phyloP scores from a whole-genome alignment of 2,329 filamentous ascomycete species.

The Colletotrichum costaricense region DNA sequence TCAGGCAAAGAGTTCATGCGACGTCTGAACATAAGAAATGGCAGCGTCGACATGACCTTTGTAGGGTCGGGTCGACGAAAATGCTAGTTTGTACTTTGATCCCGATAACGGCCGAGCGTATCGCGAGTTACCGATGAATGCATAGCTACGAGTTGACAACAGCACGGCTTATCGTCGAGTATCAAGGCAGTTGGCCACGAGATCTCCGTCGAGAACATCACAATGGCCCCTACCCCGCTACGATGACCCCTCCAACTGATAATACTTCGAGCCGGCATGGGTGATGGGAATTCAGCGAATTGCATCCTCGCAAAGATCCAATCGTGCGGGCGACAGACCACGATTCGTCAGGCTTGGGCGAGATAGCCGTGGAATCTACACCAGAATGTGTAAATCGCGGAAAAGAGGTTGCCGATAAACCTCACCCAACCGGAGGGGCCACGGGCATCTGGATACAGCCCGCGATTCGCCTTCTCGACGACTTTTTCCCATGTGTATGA shows the following conservation, averaged over 20 bases:
- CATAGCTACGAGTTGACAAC: not conserved
- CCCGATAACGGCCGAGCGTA: not conserved
- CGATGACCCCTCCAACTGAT: not conserved
- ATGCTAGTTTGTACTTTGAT: not conserved
- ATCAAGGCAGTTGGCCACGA: not conserved
- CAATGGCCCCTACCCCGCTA: not conserved
- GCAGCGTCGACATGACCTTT: not conserved
- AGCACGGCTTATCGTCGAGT: not conserved
- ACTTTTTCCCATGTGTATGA: not conserved
- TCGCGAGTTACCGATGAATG: not conserved
- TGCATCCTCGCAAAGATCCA: not conserved
- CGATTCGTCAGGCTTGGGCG: not conserved
- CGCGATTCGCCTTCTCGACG: conserved; percentile 7
- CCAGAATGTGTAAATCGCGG: not conserved
- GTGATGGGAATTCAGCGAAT: not conserved
- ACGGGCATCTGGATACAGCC: conserved; percentile 26
- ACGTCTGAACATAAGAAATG: not conserved
- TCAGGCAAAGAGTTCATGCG: not conserved
- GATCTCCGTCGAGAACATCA: not conserved
- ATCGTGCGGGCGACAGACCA: not conserved
- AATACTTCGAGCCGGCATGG: not conserved
- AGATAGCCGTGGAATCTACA: not conserved
- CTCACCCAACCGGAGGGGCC: conserved; percentile 34
- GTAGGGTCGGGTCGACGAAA: not conserved
- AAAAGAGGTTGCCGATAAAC: not conserved